Conservation (phyloP, 2,329 filamentous ascomycete genomes). For the Ophiostoma quercus region DNA sequence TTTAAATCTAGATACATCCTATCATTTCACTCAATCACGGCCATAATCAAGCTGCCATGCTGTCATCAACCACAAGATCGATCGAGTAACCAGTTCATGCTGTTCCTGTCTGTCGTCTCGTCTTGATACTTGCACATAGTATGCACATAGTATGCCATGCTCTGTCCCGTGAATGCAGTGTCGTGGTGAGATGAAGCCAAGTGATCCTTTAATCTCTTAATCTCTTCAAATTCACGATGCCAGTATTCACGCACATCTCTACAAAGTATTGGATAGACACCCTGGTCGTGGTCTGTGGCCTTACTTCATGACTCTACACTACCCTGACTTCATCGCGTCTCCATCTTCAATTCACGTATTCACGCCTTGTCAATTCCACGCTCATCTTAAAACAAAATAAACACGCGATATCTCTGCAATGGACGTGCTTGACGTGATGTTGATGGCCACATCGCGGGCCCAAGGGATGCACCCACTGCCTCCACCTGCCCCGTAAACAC, state of each 20-base stretch:
- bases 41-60: too few species aligned
- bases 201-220: background rate
- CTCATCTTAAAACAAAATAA: background rate
- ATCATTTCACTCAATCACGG: too few species aligned
- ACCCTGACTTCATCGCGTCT: background rate
- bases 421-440: background rate
- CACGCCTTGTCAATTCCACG: background rate
- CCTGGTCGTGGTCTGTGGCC: too few species aligned
- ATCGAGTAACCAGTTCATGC: conserved; percentile 7
- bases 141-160: background rate
- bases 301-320: too few species aligned
- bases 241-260: background rate
- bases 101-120: conserved; percentile 9
- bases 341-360: background rate
- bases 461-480: background rate
- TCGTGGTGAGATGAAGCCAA: background rate
- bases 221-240: background rate
- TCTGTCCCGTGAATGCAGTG: background rate
- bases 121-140: background rate
- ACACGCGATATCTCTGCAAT: background rate
- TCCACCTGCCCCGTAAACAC: conserved; percentile 9
- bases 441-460: conserved; percentile 6
- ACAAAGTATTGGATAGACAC: background rate
- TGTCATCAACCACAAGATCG: conserved; percentile 6
- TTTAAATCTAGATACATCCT: too few species aligned